Evolutionary conservation across 2,329 filamentous ascomycete genomes (phyloP), one percentile per base, ranked within the genome.

Genomic region (Talaromyces piceae): DNA sequence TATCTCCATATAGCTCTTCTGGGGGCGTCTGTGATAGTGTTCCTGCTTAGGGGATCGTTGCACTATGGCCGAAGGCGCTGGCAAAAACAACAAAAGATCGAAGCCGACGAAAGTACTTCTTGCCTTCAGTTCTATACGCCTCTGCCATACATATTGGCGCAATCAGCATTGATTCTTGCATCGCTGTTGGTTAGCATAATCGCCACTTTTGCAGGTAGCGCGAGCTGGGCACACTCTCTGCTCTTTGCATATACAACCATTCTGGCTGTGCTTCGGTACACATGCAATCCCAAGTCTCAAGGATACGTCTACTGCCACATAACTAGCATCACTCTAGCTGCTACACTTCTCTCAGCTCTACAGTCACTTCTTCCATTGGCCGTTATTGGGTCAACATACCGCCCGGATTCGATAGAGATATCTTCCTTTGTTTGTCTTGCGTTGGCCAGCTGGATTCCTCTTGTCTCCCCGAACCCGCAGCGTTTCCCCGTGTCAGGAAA

Each of bases 181-280:
- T 49, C 51, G n/a, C 45, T 53, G 20, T 31, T 47, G 20, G 4
- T 49, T 44, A 53, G 47, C 26, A 18, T 47, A 31, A 27, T 27
- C 20, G 20, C 39, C 11, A 13, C 41, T 6, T 13, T 41, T 16
- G 16, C 41, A 23, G 31, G 49, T 4, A 20, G 6, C 13, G 45
- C 46, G 3, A 53, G 25, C 13, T 53, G 51, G 51, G 43, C 58
- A 51, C 53, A 53, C 47, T 49, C 60, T 13, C 16, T 57, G 9
- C 43, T 60, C 12, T 33, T 63, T 30, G 62, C 57, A 37, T 66
- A 65, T 49, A 41, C 59, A 44, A 54, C 61, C 0, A 33, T 60
- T 2, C 37, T 65, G 41, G 58, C 56, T 7, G 28, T 61, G 9
- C 45, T 47, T 12, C 57, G 58, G 18, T 57, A 62, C 13, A 52